These are phyloP conservation scores for Dalechampia spathulata DNA, from an alignment of 441 rosid genomes.

Conservation along the genomic window DNA sequence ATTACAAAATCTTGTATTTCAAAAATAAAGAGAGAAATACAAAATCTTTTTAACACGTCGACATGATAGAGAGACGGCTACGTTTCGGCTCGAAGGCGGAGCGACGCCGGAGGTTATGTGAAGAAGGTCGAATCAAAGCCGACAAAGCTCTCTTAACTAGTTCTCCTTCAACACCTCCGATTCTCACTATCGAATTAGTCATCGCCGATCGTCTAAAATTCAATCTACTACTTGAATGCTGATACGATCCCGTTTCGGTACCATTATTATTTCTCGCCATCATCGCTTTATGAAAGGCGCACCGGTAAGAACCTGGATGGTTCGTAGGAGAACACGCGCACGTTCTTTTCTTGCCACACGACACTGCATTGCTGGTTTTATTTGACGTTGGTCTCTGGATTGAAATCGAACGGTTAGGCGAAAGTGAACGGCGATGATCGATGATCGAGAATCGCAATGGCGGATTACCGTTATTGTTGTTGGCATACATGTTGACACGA, in stretches of 20 bases:
- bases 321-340: conserved; percentile 40
- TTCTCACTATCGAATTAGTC: conserved; percentile 42
- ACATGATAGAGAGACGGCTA: conserved; percentile 36
- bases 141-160: conserved; percentile 35
- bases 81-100: conserved; percentile 30
- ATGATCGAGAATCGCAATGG: conserved; percentile 22
- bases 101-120: conserved; percentile 35
- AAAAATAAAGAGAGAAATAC: no score
- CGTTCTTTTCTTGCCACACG: conserved; percentile 20
- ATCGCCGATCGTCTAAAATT: conserved; percentile 40
- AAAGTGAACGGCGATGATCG: conserved; percentile 21
- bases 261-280: background rate
- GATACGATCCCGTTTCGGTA: conserved; percentile 9
- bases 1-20: no score
- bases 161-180: conserved; percentile 46
- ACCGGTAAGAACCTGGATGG: conserved; percentile 43
- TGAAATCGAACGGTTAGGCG: conserved; percentile 31
- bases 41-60: background rate
- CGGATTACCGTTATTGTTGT: conserved; percentile 2
- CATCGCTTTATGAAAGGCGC: conserved; percentile 29
- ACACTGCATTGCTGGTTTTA: conserved; percentile 1
- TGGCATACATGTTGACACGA: conserved; percentile 15
- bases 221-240: conserved; percentile 24
- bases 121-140: conserved; percentile 41
- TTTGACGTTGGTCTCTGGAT: background rate